Percentiles rank a stretch among this genome's conserved stretches.
Conservation (phyloP, 2,329 filamentous ascomycete genomes). For the Fusarium vanettenii region DNA sequence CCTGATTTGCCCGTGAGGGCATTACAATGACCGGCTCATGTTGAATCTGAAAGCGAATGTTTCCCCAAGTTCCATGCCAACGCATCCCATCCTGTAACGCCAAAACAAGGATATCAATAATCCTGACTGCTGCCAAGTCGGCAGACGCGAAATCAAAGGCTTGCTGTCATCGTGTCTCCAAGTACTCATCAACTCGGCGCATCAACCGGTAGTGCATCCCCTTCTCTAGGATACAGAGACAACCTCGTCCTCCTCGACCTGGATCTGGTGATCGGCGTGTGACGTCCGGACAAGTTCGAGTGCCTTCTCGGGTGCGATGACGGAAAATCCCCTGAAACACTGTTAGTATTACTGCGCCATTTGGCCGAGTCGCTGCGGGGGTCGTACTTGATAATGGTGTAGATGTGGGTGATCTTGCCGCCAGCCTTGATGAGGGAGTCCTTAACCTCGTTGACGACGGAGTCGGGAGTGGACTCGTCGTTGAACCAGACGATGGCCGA, state of each 20-base stretch:
- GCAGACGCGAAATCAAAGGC: constrained; percentile 19
- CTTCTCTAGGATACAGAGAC: constrained; percentile 58
- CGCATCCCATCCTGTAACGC: constrained; percentile 37
- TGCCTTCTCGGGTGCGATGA: constrained; percentile 75
- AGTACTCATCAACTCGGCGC: constrained; percentile 10
- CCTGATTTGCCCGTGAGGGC: constrained; percentile 1
- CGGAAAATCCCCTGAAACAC: constrained; percentile 76
- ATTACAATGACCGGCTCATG: constrained; percentile 4
- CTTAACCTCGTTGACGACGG: constrained; percentile 77
- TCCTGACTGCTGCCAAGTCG: constrained; percentile 13
- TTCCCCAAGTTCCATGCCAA: constrained; percentile 12
- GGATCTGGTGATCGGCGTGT: constrained; percentile 60
- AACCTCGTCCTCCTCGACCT: constrained; percentile 81
- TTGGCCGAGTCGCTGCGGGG: background rate
- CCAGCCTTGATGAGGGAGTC: constrained; percentile 75
- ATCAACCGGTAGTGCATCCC: background rate
- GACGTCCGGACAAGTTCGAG: constrained; percentile 75
- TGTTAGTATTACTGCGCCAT: constrained; percentile 39
- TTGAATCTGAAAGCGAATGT: constrained; percentile 30
- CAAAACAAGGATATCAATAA: constrained; percentile 26
- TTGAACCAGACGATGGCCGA: constrained; percentile 84
- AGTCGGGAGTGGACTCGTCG: constrained; percentile 71
- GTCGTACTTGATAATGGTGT: constrained; percentile 73
- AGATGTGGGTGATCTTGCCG: constrained; percentile 83
- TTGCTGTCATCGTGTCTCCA: constrained; percentile 20